Base-by-base conservation (phyloP, 2,329 filamentous ascomycete genomes). In the Sporothrix pseudoabietina region DNA sequence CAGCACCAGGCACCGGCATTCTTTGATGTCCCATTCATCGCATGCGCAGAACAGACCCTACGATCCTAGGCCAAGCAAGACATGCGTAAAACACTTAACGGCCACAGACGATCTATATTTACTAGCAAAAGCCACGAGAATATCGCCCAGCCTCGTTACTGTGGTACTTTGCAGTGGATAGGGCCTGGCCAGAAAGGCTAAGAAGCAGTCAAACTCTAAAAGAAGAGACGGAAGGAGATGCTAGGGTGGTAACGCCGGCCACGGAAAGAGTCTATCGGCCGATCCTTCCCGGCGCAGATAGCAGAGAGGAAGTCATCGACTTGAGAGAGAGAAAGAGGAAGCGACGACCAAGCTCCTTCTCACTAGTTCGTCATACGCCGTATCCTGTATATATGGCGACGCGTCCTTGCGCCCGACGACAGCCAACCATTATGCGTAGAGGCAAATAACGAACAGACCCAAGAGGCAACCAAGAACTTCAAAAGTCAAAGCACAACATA, bases 401-500 rank as follows among this genome's bases (percentile, higher is more conserved):
- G 39, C 61, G 61, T 47, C 39, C 61, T 19, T 59, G 55, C 8
- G 55, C 30, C 55, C 55, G 30, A 30, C 39, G 30, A 59, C 30
- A 30, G 30, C 30, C 7, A 59, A 35, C 16, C 4, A 19, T 16
- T 5, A n/a, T n/a, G n/a, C n/a, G n/a, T n/a, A 47, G 39, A 65
- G 61, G 39, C 61, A 66, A 66, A 66, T 41, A 47, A 9, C 61
- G 39, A 47, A 47, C 61, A 30, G 35, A 63, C 19, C 4, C 35
- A 44, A 66, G 61, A 66, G 61, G 61, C 39, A 66, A 39, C 61
- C 61, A 66, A 66, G 61, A 47, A 2, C 12, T 47, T 63, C 61
- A 22, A 19, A 30, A 12, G 41, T 49, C 14, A 12, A 2, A 61
- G 30, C 16, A 19, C 54, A 14, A 32, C 26, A 5, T 57, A 26